These are phyloP conservation scores for Penicillium macrosclerotiorum DNA, from an alignment of 495 filamentous ascomycete species.

Conservation along the genomic window DNA sequence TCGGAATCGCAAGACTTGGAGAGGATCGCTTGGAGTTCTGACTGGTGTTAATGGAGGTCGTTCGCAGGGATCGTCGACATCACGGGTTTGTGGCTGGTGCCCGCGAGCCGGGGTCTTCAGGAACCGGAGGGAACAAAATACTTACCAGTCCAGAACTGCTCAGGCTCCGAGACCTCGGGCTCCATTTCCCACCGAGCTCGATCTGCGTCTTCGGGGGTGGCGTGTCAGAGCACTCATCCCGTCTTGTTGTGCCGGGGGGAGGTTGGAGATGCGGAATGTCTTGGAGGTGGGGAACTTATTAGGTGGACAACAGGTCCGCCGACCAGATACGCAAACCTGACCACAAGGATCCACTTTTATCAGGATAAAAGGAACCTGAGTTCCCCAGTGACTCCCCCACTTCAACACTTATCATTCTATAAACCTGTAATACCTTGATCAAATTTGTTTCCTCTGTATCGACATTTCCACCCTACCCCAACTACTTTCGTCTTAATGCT, in stretches of 20 bases:
- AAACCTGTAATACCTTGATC: no score
- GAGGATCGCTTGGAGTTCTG: conserved; percentile 82
- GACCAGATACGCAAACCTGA: conserved; percentile 9
- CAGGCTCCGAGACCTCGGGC: conserved; percentile 70
- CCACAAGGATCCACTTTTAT: conserved; percentile 1
- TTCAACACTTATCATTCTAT: no score
- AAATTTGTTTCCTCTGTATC: no score
- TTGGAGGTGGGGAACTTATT: conserved; percentile 20
- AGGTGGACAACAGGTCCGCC: no score
- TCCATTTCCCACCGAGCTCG: conserved; percentile 48
- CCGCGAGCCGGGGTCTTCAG: not conserved
- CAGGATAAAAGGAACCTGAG: not conserved
- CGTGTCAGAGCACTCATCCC: conserved; percentile 42
- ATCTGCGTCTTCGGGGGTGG: conserved; percentile 35
- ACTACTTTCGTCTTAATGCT: no score
- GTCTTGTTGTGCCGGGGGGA: conserved; percentile 26
- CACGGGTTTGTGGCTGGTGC: not conserved
- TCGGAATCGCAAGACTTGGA: conserved; percentile 68
- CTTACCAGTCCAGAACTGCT: conserved; percentile 92
- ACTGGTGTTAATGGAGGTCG: conserved; percentile 6
- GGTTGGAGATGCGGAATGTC: conserved; percentile 27
- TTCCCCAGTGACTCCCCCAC: no score
- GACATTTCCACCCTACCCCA: no score
- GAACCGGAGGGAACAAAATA: conserved; percentile 11
- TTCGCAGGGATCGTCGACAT: conserved; percentile 3